Evolutionary conservation across 164 flowering plant genomes (phyloP).

Genomic region (Vitis cinerea): DNA sequence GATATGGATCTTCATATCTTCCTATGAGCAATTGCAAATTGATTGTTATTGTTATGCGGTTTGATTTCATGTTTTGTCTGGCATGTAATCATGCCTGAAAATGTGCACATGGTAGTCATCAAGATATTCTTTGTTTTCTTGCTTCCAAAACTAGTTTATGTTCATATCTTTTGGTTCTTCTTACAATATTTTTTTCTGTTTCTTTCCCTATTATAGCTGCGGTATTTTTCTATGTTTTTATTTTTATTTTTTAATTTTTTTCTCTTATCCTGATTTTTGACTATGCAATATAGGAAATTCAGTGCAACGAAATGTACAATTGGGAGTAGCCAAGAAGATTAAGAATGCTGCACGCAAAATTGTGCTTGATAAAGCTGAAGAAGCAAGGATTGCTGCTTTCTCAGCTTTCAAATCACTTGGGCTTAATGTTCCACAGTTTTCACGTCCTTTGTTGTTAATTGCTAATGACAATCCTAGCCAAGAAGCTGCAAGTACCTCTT

Average conservation of each 20-base stretch:
- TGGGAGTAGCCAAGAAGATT: conserved; percentile 92
- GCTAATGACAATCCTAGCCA: conserved; percentile 23
- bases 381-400: conserved; percentile 92
- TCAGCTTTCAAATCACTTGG: conserved; percentile 93
- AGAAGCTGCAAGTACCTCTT: conserved; percentile 34
- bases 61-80: too few species aligned
- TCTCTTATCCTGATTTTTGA: not conserved
- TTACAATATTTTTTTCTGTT: too few species aligned
- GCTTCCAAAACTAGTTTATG: not conserved
- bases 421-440: conserved; percentile 54
- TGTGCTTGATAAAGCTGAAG: conserved; percentile 96
- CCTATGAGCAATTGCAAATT: too few species aligned
- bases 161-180: not conserved
- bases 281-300: conserved; percentile 32
- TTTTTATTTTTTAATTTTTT: too few species aligned
- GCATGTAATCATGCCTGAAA: too few species aligned
- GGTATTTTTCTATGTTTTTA: too few species aligned
- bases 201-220: too few species aligned
- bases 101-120: too few species aligned
- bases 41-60: too few species aligned
- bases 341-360: conserved; percentile 92
- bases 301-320: conserved; percentile 61
- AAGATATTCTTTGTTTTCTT: not conserved
- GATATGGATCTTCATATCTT: too few species aligned
- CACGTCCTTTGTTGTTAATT: conserved; percentile 41